Evolutionary conservation across 257 asterid species (phyloP).

Genomic region (Fraxinus cuspidata): DNA sequence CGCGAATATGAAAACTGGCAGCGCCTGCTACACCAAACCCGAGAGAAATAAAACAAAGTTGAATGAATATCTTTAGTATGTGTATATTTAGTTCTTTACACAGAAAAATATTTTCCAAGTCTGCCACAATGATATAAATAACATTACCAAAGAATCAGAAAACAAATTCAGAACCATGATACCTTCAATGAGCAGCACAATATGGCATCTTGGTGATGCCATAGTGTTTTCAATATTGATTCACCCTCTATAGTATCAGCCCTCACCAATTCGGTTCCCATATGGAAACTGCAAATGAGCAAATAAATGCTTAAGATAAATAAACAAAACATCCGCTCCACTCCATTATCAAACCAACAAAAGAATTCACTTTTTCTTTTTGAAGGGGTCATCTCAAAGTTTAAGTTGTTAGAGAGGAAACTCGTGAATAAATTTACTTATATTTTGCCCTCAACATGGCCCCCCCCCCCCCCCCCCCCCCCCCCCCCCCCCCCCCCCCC

Average conservation of each 20-base stretch:
- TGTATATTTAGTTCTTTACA: background rate
- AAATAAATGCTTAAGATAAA: constrained; percentile 1
- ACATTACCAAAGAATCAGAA: background rate
- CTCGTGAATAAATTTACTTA: background rate
- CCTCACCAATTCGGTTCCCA: constrained; percentile 70
- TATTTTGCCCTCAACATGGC: too few relatives aligned
- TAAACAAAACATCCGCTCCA: background rate
- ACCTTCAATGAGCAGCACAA: constrained; percentile 97
- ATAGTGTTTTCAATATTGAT: constrained; percentile 69
- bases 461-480: background rate
- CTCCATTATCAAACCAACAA: background rate
- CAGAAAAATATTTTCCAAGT: background rate
- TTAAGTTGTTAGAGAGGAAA: too few relatives aligned
- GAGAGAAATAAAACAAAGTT: background rate
- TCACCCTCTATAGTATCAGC: constrained; percentile 56
- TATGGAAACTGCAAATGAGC: constrained; percentile 56
- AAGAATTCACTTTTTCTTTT: background rate
- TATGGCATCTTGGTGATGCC: constrained; percentile 96
- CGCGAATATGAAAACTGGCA: constrained; percentile 80
- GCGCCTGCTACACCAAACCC: constrained; percentile 50
- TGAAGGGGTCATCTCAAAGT: background rate
- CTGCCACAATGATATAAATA: background rate
- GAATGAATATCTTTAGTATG: background rate
- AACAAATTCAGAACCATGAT: constrained; percentile 6
- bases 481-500: background rate